These are phyloP conservation scores for Artemisia argyi DNA, from an alignment of 129 eudicot species.

Conservation along the genomic window DNA sequence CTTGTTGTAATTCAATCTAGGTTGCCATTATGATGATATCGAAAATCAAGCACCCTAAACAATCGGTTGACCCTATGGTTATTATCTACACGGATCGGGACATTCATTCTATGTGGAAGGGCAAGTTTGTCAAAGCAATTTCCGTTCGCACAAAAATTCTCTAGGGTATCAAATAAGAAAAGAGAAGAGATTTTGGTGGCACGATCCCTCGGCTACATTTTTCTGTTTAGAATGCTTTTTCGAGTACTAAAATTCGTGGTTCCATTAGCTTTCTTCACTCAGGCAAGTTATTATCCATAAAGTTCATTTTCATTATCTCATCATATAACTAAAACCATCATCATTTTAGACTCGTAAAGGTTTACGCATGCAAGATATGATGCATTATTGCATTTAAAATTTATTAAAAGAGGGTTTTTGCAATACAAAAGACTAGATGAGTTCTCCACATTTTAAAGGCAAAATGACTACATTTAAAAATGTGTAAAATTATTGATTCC, in stretches of 20 bases:
- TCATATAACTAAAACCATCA: too few species aligned
- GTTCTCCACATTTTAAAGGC: too few species aligned
- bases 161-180: constrained; percentile 29
- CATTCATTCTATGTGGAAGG: constrained; percentile 33
- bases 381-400: too few species aligned
- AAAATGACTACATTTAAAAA: too few species aligned
- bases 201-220: constrained; percentile 36
- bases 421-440: too few species aligned
- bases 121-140: constrained; percentile 34
- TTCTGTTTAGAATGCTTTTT: constrained; percentile 27
- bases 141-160: constrained; percentile 34
- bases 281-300: constrained; percentile 25
- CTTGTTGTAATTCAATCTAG: constrained; percentile 1
- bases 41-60: constrained; percentile 34
- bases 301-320: not conserved
- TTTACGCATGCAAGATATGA: too few species aligned
- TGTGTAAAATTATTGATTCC: too few species aligned
- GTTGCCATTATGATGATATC: constrained; percentile 23
- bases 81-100: constrained; percentile 31
- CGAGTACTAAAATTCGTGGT: constrained; percentile 20
- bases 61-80: constrained; percentile 26
- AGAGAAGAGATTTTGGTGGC: constrained; percentile 33
- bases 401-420: too few species aligned
- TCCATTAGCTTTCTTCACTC: constrained; percentile 37
- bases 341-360: too few species aligned